Evolutionary conservation across 768 basidiomycete genomes (phyloP), one percentile per base, ranked within the genome.

Genomic region (Lactarius hengduanensis): DNA sequence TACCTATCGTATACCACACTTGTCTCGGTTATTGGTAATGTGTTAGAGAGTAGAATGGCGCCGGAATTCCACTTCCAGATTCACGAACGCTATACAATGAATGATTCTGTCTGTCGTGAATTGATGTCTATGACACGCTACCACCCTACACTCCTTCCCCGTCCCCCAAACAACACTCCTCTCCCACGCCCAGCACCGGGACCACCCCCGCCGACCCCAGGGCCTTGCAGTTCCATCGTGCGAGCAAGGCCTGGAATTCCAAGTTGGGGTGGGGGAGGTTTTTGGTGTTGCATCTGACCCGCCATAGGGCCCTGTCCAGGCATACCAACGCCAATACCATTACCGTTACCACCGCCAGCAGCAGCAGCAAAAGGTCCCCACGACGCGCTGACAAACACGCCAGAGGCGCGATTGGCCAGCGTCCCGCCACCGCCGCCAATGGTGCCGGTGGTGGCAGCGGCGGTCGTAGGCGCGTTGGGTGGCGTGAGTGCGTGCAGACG

Each of bases 401-500:
- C 61, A 2, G 62, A 20, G 30, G 26, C 30, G n/a, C 62, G 61
- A 10, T 56, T 45, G 7, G 18, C 43, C 6, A 34, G 47, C 11
- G 61, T n/a, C 3, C 61, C 47, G 47, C n/a, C 30, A 10, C 45
- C 20, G 20, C 45, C 30, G 20, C n/a, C 9, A n/a, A 36, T 32
- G 15, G 41, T 30, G 58, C 64, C 72, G 50, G 69, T 71, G 26
- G 43, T 20, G 54, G 72, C 69, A 26, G 28, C 62, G 28, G 30
- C 55, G 47, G 59, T 66, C 69, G 36, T 73, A 0, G 68, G 65
- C n/a, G 65, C 62, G 34, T 57, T 57, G 4, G 61, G 59, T 77
- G 69, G 74, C 72, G 62, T 75, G 77, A 61, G 76, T 66, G 78
- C 74, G 50, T 67, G 66, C 78, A 70, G 59, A 78, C 75, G 36